Evolutionary conservation across 768 basidiomycete species (phyloP).

Genomic region (Lactarius tabidus): DNA sequence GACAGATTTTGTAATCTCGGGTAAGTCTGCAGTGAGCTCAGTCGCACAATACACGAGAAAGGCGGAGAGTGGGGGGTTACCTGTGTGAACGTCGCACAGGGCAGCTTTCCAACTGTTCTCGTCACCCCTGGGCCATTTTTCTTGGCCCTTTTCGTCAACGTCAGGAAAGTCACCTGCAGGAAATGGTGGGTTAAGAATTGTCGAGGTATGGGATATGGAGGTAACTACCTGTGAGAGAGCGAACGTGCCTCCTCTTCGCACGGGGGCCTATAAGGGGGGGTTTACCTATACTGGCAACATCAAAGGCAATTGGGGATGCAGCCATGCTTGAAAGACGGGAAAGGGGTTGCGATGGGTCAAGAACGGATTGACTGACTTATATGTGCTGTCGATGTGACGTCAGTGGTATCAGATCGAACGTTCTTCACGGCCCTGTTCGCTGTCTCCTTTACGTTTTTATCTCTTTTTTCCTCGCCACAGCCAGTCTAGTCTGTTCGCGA

Average conservation of each 20-base stretch:
- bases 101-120: conserved; percentile 69
- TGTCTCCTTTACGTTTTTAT: neutral
- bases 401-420: neutral
- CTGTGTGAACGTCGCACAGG: conserved; percentile 52
- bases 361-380: conserved; percentile 6
- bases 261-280: conserved; percentile 1
- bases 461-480: neutral
- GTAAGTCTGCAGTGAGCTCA: conserved; percentile 43
- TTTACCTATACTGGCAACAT: conserved; percentile 14
- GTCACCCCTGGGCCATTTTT: conserved; percentile 82
- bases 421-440: too few relatives aligned
- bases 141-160: conserved; percentile 68
- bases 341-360: neutral
- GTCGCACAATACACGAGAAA: conserved; percentile 3
- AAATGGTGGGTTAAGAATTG: neutral
- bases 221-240: conserved; percentile 47
- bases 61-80: conserved; percentile 35
- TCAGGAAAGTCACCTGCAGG: conserved; percentile 73
- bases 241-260: conserved; percentile 24
- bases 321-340: conserved; percentile 10
- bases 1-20: conserved; percentile 64
- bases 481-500: conserved; percentile 1
- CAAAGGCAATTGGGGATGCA: conserved; percentile 8
- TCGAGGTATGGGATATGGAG: neutral
- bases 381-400: conserved; percentile 18